These are phyloP conservation scores for Geum urbanum DNA, from an alignment of 306 rosid genomes.

Conservation along the genomic window DNA sequence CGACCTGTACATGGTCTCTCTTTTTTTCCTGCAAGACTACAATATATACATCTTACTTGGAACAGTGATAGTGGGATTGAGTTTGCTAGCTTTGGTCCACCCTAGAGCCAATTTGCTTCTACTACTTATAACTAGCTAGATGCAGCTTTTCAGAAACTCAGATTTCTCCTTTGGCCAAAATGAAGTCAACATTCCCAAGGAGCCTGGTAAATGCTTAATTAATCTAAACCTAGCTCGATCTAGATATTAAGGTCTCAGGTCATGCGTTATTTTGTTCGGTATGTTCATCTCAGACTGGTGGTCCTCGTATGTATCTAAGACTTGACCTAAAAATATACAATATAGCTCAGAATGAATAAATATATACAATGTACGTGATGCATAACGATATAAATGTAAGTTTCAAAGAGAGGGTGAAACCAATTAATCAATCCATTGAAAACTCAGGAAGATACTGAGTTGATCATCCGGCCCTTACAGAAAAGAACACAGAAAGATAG, in stretches of 20 bases:
- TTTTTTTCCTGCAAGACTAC: neutral
- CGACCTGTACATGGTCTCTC: neutral
- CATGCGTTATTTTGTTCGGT: neutral
- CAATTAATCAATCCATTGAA: neutral
- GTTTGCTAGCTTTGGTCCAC: constrained; percentile 1
- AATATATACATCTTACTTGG: neutral
- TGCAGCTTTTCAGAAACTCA: neutral
- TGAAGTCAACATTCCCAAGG: neutral
- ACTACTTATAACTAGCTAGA: neutral
- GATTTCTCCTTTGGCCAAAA: constrained; percentile 12
- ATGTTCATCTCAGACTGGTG: neutral
- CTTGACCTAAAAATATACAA: constrained; percentile 1
- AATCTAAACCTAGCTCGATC: neutral
- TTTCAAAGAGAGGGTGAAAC: neutral
- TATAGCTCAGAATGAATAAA: neutral
- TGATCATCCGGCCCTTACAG: no score
- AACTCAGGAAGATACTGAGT: neutral
- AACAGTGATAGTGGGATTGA: neutral
- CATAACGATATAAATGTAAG: neutral
- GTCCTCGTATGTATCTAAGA: neutral
- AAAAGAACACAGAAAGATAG: no score
- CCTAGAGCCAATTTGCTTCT: neutral
- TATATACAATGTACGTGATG: neutral
- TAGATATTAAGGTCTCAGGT: neutral
- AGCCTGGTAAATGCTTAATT: neutral